phyloP scores from a whole-genome alignment of 805 yeast genomes.

The Maudiozyma pseudohumilis region DNA sequence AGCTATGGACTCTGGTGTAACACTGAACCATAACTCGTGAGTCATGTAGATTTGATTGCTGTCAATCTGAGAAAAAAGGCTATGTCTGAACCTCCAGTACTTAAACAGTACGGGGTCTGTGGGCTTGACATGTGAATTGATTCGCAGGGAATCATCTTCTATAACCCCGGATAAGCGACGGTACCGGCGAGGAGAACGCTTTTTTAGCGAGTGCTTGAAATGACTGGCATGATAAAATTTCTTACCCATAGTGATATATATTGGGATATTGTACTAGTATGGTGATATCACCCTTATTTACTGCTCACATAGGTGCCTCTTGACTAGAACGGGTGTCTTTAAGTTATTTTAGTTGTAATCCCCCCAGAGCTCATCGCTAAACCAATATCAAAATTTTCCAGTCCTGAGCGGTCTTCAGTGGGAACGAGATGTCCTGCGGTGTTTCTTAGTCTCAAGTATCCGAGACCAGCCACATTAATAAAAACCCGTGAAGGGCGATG shows the following conservation, averaged over 20 bases:
- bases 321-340: too few species aligned
- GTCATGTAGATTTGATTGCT: conserved; percentile 55
- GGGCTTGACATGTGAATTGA: conserved; percentile 12
- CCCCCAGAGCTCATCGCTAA: too few species aligned
- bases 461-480: too few species aligned
- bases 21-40: conserved; percentile 74
- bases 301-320: too few species aligned
- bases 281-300: too few species aligned
- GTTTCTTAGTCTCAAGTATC: too few species aligned
- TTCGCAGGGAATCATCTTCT: conserved; percentile 10
- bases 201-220: conserved; percentile 6
- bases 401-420: too few species aligned
- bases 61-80: conserved; percentile 53
- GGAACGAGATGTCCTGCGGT: too few species aligned
- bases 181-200: conserved; percentile 9
- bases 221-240: conserved; percentile 10
- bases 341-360: too few species aligned
- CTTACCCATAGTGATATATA: conserved; percentile 13
- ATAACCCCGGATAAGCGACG: conserved; percentile 7
- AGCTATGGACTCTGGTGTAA: conserved; percentile 75
- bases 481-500: too few species aligned
- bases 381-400: too few species aligned
- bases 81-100: conserved; percentile 55
- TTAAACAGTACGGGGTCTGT: conserved; percentile 26
- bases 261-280: too few species aligned